Evolutionary conservation across 2,329 filamentous ascomycete species (phyloP), one percentile per base, ranked within the genome.

Genomic region (Alternaria triticimaculans): DNA sequence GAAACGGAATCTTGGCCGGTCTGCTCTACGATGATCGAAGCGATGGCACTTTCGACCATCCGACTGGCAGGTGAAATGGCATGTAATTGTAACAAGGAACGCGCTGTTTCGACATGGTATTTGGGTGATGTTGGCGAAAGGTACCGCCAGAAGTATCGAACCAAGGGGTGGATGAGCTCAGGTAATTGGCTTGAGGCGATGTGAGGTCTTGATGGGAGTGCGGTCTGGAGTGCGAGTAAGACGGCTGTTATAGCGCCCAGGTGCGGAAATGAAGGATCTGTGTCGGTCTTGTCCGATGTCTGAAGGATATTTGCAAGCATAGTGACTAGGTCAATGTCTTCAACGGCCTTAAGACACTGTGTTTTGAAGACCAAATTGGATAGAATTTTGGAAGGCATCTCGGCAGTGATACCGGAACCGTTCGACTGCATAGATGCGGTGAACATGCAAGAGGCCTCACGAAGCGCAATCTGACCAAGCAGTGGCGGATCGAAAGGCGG

Each of bases 81-180:
- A 71, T 98, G 94, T 55, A 99, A 82, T 68, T 93, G 89, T 92
- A 96, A 97, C 43, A 99, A 83, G 70, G 89, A 91, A 61, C 92
- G 89, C 9, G 96, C 92, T 18, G 94, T 90, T 81, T 99, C 96
- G 30, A 99, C 94, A 75, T 98, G 96, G 70, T 95, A 96, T 76
- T 97, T 97, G 0, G 94, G 94, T 66, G 90, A 90, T 12, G 89
- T 86, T n/a, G 92, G 90, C 0, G 93, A 92, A 43, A 99, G 82
- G 73, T 92, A 93, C 6, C 83, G 80, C 96, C 96, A 99, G 0
- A 95, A 86, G 60, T 90, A 87, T 2, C 84, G 84, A 15, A 96
- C 89, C 21, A 98, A 82, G 26, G 87, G 85, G 20, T 88, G 85
- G 6, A 95, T 87, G 9, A 97, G 81, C 59, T 82, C 85, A 59